Conservation (phyloP, 2,329 filamentous ascomycete species). For the Ophiocordyceps polyrhachis-furcata region DNA sequence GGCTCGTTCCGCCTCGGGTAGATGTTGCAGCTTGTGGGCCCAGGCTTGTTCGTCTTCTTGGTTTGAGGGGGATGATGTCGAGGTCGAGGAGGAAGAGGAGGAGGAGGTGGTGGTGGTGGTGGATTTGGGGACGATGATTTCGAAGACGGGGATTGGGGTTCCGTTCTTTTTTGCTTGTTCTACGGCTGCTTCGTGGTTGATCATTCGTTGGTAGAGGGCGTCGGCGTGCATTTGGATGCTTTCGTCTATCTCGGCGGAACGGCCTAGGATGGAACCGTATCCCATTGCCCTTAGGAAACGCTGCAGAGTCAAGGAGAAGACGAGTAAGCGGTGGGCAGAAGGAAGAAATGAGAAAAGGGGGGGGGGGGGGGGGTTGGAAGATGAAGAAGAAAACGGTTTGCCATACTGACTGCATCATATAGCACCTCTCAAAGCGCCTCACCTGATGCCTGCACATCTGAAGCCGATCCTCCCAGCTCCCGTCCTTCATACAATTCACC, state of each 20-base stretch:
- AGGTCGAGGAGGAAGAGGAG: constrained; percentile 6
- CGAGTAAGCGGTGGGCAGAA: background rate
- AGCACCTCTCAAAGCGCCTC: constrained; percentile 66
- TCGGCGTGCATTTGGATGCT: constrained; percentile 94
- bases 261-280: constrained; percentile 53
- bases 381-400: too few relatives aligned
- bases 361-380: background rate
- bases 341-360: background rate
- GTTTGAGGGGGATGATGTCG: constrained; percentile 11
- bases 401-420: constrained; percentile 61
- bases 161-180: constrained; percentile 48
- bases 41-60: constrained; percentile 31
- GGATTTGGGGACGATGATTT: constrained; percentile 29
- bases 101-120: too few relatives aligned
- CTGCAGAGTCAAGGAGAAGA: constrained; percentile 17
- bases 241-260: constrained; percentile 53
- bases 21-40: constrained; percentile 35
- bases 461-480: constrained; percentile 46
- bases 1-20: constrained; percentile 37
- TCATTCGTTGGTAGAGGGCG: constrained; percentile 70
- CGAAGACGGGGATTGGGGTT: constrained; percentile 37
- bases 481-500: constrained; percentile 62
- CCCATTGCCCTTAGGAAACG: constrained; percentile 82
- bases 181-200: constrained; percentile 61
- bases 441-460: constrained; percentile 71